phyloP scores from a whole-genome alignment of 352 stramenopile genomes.

The Phytophthora aleatoria region DNA sequence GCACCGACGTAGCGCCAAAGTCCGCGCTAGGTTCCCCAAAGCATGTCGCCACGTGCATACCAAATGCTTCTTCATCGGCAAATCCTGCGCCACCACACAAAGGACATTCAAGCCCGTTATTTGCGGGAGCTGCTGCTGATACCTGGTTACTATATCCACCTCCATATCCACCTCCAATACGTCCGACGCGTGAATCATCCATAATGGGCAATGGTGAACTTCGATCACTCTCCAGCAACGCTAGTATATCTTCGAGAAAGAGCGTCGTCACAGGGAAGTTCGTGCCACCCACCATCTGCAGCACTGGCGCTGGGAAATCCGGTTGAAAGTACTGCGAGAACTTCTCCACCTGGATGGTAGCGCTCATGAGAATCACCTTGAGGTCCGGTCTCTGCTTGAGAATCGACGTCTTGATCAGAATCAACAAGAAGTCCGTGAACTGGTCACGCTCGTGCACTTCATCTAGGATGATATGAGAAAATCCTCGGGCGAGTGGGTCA shows the following conservation, averaged over 20 bases:
- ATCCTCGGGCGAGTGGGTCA: slow-evolving; percentile 78
- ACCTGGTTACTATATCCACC: neutral
- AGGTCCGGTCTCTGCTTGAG: slow-evolving; percentile 82
- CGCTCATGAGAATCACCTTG: slow-evolving; percentile 95
- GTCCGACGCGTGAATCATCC: slow-evolving; percentile 23
- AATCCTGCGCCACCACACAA: slow-evolving; percentile 83
- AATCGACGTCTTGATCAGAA: slow-evolving; percentile 91
- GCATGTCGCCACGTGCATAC: slow-evolving; percentile 85
- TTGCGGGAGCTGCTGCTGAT: neutral
- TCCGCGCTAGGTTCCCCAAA: slow-evolving; percentile 52
- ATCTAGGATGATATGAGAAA: slow-evolving; percentile 95
- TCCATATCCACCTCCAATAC: slow-evolving; percentile 6
- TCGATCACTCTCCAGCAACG: slow-evolving; percentile 46
- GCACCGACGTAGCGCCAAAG: slow-evolving; percentile 6
- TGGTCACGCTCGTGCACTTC: slow-evolving; percentile 97
- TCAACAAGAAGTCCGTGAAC: slow-evolving; percentile 96
- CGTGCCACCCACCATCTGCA: slow-evolving; percentile 82
- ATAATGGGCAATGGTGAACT: slow-evolving; percentile 36
- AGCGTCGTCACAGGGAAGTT: slow-evolving; percentile 93
- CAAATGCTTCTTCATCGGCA: slow-evolving; percentile 83
- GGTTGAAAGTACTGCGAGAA: slow-evolving; percentile 92
- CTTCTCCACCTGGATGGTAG: slow-evolving; percentile 95
- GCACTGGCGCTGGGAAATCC: slow-evolving; percentile 65
- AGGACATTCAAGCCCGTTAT: slow-evolving; percentile 66
- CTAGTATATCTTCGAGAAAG: slow-evolving; percentile 90